Evolutionary conservation across 768 basidiomycete species (phyloP).

Genomic region (Suillus subaureus): DNA sequence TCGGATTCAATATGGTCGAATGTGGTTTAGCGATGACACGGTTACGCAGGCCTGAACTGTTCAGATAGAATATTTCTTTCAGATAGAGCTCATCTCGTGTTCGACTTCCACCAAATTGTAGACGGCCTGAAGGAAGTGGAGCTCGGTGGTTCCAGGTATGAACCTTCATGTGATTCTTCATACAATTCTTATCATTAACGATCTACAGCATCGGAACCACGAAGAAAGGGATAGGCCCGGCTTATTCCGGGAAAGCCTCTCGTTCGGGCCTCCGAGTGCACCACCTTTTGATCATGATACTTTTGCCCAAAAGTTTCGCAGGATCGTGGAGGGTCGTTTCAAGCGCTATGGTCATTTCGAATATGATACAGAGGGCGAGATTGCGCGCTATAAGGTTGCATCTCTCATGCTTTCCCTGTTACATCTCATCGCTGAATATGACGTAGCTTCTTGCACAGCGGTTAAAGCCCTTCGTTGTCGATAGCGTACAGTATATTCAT

Average conservation of each 20-base stretch:
- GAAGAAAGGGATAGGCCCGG: conserved; percentile 97
- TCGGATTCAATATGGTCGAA: conserved; percentile 31
- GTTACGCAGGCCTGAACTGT: conserved; percentile 75
- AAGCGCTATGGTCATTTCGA: conserved; percentile 98
- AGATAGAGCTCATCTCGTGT: conserved; percentile 95
- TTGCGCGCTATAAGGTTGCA: conserved; percentile 82
- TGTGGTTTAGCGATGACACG: conserved; percentile 8
- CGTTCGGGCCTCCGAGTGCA: conserved; percentile 95
- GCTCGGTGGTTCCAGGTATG: conserved; percentile 82
- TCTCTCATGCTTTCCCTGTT: background rate
- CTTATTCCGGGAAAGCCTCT: conserved; percentile 97
- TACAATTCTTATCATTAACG: background rate
- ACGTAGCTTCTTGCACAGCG: conserved; percentile 78
- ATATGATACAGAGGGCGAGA: conserved; percentile 98
- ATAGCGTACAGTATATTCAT: conserved; percentile 87
- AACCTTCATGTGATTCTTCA: conserved; percentile 11
- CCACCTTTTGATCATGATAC: conserved; percentile 84
- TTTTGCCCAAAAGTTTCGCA: conserved; percentile 92
- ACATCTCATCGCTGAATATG: background rate
- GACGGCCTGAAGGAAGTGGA: conserved; percentile 98
- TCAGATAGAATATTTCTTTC: conserved; percentile 86
- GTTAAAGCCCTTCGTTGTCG: conserved; percentile 84
- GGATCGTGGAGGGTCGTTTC: conserved; percentile 93
- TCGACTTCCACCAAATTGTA: conserved; percentile 99
- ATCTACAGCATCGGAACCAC: conserved; percentile 88